Conservation (phyloP, 192 early-diverging fungal species). For the Dimargaris verticillata region DNA sequence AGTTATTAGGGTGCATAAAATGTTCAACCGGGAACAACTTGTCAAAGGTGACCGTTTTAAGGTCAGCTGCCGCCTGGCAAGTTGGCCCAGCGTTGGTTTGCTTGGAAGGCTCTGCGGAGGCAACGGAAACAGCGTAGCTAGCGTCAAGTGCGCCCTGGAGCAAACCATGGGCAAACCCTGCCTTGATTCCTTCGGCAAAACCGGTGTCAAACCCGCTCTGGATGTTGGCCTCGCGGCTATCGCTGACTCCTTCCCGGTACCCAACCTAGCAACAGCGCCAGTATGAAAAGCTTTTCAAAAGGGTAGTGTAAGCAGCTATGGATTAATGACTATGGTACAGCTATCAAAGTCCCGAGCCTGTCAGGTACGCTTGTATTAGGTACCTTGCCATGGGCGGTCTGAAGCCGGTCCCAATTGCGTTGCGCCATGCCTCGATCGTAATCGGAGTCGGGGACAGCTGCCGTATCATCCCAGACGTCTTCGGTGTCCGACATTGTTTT, state of each 20-base stretch:
- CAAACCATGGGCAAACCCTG: neutral
- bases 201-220: neutral
- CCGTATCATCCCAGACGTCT: neutral
- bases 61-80: no score
- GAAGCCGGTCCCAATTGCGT: neutral
- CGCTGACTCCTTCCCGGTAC: neutral
- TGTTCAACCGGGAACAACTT: no score
- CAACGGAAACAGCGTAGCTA: no score
- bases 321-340: neutral
- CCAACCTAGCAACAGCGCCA: neutral
- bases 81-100: no score
- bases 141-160: neutral
- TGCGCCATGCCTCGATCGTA: neutral
- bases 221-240: constrained; percentile 2
- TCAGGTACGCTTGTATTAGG: neutral
- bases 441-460: neutral
- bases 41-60: no score
- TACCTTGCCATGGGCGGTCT: neutral
- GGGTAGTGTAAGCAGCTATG: neutral
- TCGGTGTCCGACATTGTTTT: neutral
- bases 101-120: no score
- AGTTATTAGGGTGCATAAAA: no score
- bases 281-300: neutral
- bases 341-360: neutral
- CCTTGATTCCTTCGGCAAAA: neutral